Evolutionary conservation across 1,284 basidiomycete species (phyloP).

Genomic region (Boletus smithii): DNA sequence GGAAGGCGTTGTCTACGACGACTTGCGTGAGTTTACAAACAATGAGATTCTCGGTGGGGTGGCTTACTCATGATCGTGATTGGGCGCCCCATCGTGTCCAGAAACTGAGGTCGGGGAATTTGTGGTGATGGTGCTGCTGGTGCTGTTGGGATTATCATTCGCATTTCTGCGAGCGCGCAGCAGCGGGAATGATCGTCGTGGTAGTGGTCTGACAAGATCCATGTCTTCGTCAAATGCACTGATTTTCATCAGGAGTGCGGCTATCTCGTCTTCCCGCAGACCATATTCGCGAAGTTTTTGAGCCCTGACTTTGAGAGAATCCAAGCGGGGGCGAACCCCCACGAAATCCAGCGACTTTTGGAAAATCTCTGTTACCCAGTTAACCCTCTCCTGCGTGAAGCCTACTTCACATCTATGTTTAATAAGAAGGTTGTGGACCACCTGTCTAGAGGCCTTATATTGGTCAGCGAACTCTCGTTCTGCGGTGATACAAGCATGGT

Average conservation of each 20-base stretch:
- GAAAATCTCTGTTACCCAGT: conserved; percentile 27
- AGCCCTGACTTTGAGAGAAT: conserved; percentile 25
- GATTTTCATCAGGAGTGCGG: conserved; percentile 22
- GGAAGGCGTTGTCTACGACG: background rate
- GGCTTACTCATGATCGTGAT: background rate
- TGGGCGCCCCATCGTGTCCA: too few relatives aligned
- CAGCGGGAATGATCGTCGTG: conserved; percentile 8
- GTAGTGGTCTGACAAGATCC: conserved; percentile 10
- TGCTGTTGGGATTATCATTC: too few relatives aligned
- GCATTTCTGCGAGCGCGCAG: conserved; percentile 2
- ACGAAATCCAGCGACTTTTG: conserved; percentile 25
- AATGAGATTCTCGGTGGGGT: background rate
- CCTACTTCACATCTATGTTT: conserved; percentile 17
- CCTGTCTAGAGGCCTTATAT: conserved; percentile 22
- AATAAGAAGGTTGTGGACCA: conserved; percentile 26
- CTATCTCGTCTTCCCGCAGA: conserved; percentile 25
- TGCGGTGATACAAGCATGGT: conserved; percentile 31
- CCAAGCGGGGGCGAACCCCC: conserved; percentile 22
- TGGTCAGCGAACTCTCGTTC: conserved; percentile 27
- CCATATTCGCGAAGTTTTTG: conserved; percentile 32
- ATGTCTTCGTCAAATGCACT: conserved; percentile 23
- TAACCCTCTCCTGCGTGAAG: conserved; percentile 24
- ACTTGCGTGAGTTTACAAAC: background rate
- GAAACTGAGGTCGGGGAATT: too few relatives aligned
- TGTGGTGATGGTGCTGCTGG: too few relatives aligned